Percentiles rank a stretch among this genome's conserved stretches.
Evolutionary conservation across 2,329 filamentous ascomycete genomes (phyloP).

Genomic region (Nemania sp.): DNA sequence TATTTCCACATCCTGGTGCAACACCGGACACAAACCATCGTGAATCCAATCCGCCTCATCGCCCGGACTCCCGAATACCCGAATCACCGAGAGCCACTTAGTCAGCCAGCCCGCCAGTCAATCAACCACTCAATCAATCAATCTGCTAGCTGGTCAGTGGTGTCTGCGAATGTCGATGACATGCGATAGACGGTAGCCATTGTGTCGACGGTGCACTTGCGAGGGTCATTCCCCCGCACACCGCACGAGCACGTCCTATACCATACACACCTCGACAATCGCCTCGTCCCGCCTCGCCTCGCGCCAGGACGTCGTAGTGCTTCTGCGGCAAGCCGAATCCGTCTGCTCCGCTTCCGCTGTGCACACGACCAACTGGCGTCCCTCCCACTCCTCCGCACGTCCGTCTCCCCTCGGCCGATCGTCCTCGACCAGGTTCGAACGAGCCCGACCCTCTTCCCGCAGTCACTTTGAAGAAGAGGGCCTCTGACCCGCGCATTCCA

Average conservation of each 20-base stretch:
- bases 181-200: conserved; percentile 58
- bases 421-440: conserved; percentile 8
- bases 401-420: conserved; percentile 19
- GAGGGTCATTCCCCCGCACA: conserved; percentile 64
- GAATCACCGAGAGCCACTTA: background rate
- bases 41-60: conserved; percentile 1
- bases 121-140: conserved; percentile 12
- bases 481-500: conserved; percentile 30
- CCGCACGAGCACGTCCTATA: conserved; percentile 48
- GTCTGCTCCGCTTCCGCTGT: conserved; percentile 6
- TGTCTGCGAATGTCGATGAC: conserved; percentile 55
- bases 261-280: conserved; percentile 7
- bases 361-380: conserved; percentile 14
- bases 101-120: background rate
- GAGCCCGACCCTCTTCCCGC: conserved; percentile 19
- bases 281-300: background rate
- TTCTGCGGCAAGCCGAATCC: background rate
- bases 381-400: conserved; percentile 18
- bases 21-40: background rate
- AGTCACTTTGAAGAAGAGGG: conserved; percentile 27
- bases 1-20: background rate
- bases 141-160: conserved; percentile 8
- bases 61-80: background rate
- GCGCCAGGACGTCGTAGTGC: background rate
- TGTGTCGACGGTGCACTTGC: conserved; percentile 60